A percentile compares a stretch with the other conserved stretches of the same genome.
Evolutionary conservation across 2,329 filamentous ascomycete genomes (phyloP).

Genomic region (Exophiala phaeomuriformis): DNA sequence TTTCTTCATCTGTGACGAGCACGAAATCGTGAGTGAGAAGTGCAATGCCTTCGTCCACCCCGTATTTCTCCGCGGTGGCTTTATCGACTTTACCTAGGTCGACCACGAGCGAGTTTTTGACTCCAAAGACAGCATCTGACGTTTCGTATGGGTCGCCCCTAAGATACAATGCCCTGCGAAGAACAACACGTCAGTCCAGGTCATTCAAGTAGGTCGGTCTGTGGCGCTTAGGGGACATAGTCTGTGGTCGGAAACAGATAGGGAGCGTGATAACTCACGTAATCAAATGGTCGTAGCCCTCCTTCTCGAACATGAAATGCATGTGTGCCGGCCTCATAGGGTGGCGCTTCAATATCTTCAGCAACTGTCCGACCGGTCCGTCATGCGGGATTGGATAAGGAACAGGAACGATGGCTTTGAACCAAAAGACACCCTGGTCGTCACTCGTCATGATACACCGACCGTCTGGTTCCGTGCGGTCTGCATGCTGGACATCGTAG

Average conservation of each 20-base stretch:
- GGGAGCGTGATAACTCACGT: constrained; percentile 59
- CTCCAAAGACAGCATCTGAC: constrained; percentile 31
- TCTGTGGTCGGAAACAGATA: too few species aligned
- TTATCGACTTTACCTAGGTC: constrained; percentile 27
- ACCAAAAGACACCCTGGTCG: constrained; percentile 70
- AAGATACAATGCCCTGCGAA: constrained; percentile 29
- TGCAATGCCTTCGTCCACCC: constrained; percentile 24
- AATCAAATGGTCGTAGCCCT: constrained; percentile 70
- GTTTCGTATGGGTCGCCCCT: constrained; percentile 29
- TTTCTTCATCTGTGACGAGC: constrained; percentile 51
- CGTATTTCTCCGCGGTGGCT: constrained; percentile 27
- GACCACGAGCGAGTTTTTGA: constrained; percentile 30
- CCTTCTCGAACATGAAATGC: constrained; percentile 84
- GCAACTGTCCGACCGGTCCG: constrained; percentile 69
- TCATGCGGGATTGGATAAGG: constrained; percentile 80
- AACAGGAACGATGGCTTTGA: constrained; percentile 75
- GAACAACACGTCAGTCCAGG: background rate
- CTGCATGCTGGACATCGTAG: constrained; percentile 72
- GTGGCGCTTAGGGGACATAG: too few species aligned
- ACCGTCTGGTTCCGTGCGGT: constrained; percentile 59
- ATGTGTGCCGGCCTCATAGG: constrained; percentile 70
- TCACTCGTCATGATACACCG: constrained; percentile 65
- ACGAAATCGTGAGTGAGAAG: constrained; percentile 36
- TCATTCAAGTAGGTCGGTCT: constrained; percentile 32
- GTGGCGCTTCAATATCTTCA: constrained; percentile 62